Base-by-base conservation (phyloP, 768 basidiomycete species). In the Trametes cubensis region DNA sequence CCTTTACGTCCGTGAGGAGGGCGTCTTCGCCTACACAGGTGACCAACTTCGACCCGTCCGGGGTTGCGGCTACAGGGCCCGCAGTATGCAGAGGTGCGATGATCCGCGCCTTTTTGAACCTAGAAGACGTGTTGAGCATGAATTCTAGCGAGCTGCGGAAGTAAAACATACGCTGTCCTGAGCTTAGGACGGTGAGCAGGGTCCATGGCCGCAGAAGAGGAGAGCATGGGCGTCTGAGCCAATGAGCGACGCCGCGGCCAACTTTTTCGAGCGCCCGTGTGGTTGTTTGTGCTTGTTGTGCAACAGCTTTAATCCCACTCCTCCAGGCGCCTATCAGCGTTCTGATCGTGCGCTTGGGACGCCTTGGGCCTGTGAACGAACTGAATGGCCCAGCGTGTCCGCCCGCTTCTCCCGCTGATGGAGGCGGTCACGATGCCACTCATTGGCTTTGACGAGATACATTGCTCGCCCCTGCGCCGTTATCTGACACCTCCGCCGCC, bases 11-110 rank as follows among this genome's bases (percentile, higher is more conserved):
- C 20, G 94, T 96, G 51, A 95, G 75, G 18, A 98, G 71, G 6
- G 91, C 87, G 62, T 94, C 88, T 69, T 95, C 94, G 46, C 84
- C 88, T 14, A 98, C 85, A 65, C 94, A 95, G 40, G 94, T 94
- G 54, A 94, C 82, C 34, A 98, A 80, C 75, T 81, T 87, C 56
- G 77, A 79, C 50, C 92, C 95, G 78, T 98, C 92, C 48, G 77
- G 73, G 4, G 92, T 87, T 50, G 92, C 79, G 13, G 90, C 85
- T 26, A 95, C 86, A 17, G 94, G 90, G 30, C 97, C 97, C 42
- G 85, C 85, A 1, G 96, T 98, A 71, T 97, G 92, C 46, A 96
- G 76, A 3, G 95, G 94, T 40, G 81, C 83, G 55, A 94, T 87
- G 14, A 83, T 80, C 55, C 88, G 82, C 20, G 75, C 79, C 73